Conservation (phyloP, 2,329 filamentous ascomycete species). For the Iodosphaeria phyllophila region DNA sequence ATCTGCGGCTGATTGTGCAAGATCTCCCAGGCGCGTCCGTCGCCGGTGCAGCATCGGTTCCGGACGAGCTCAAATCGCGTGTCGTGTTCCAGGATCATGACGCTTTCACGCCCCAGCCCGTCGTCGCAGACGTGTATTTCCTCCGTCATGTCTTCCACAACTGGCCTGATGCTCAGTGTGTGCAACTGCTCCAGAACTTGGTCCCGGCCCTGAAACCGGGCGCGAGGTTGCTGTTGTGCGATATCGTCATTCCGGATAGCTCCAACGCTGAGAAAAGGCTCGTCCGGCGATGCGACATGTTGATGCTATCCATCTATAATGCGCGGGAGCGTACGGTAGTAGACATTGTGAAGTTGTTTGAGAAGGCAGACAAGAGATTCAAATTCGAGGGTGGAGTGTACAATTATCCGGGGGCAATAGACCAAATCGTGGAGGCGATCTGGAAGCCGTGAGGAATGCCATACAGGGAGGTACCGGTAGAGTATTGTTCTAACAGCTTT, state of each 20-base stretch:
- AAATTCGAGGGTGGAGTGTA: too few species aligned
- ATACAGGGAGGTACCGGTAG: too few species aligned
- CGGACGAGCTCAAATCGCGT: too few species aligned
- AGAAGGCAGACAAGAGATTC: conserved; percentile 4
- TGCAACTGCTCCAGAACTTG: conserved; percentile 1
- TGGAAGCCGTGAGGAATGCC: too few species aligned
- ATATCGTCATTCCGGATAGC: too few species aligned
- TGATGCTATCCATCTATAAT: conserved; percentile 5
- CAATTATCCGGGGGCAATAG: too few species aligned
- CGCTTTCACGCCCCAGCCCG: conserved; percentile 1
- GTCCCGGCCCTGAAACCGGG: conserved; percentile 2
- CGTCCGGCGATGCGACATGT: conserved; percentile 4
- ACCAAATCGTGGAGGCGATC: too few species aligned
- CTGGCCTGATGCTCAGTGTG: conserved; percentile 1
- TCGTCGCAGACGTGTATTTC: conserved; percentile 1
- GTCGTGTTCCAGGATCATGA: conserved; percentile 1
- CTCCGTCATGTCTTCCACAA: conserved; percentile 1
- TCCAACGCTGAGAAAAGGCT: too few species aligned
- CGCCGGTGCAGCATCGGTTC: too few species aligned
- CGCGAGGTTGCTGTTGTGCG: conserved; percentile 1
- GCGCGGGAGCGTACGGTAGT: conserved; percentile 5
- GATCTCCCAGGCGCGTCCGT: too few species aligned
- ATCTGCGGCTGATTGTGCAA: conserved; percentile 15
- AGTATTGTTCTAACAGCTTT: too few species aligned
- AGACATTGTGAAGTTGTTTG: conserved; percentile 4